Evolutionary conservation across 2,329 filamentous ascomycete species (phyloP).

Genomic region (Fusarium musae): DNA sequence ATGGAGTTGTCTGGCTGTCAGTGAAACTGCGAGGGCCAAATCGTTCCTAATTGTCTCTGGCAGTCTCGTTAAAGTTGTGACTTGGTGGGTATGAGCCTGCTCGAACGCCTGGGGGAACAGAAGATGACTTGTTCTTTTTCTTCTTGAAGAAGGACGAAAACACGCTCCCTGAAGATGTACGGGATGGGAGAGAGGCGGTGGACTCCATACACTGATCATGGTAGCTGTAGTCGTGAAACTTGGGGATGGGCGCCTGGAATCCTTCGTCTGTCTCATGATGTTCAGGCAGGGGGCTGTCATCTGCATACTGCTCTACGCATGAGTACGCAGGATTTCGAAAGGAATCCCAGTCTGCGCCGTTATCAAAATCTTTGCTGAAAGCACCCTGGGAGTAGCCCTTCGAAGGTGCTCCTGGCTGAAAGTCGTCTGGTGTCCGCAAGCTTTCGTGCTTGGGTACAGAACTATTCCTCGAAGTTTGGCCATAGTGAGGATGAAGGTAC

Average conservation of each 20-base stretch:
- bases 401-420: conserved; percentile 12
- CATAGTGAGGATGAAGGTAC: conserved; percentile 21
- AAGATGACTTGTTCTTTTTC: conserved; percentile 13
- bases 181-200: conserved; percentile 28
- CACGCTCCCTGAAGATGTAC: conserved; percentile 23
- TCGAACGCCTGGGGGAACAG: neutral
- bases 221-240: neutral
- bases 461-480: neutral
- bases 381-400: conserved; percentile 38
- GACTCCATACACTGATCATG: conserved; percentile 15
- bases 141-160: conserved; percentile 42
- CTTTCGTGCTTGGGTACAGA: conserved; percentile 1
- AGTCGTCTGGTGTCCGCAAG: conserved; percentile 19
- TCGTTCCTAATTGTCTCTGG: conserved; percentile 43
- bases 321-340: conserved; percentile 10
- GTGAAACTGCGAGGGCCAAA: conserved; percentile 35
- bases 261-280: conserved; percentile 3
- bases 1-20: conserved; percentile 24
- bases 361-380: conserved; percentile 38
- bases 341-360: conserved; percentile 13
- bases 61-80: conserved; percentile 33
- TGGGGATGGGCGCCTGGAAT: neutral
- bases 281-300: neutral
- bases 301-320: neutral
- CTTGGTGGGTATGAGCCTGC: conserved; percentile 8